Percentiles rank a stretch among this genome's conserved stretches.
phyloP scores from a whole-genome alignment of 2,329 filamentous ascomycete species.

The Chalara sp. region DNA sequence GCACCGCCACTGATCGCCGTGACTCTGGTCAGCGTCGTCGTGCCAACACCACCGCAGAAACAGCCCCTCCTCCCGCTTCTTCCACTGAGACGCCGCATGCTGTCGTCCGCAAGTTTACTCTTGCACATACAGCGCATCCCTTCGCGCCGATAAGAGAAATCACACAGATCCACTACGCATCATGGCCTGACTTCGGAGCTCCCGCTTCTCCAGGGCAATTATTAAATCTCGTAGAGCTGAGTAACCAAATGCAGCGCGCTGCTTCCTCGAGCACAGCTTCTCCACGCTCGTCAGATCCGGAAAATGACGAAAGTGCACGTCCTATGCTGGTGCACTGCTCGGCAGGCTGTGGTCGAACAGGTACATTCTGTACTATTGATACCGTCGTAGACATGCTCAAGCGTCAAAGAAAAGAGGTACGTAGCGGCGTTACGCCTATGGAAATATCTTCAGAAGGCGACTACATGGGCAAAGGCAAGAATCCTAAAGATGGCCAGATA shows the following conservation, averaged over 20 bases:
- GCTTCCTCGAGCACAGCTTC: conserved; percentile 18
- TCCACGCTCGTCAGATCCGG: conserved; percentile 51
- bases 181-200: conserved; percentile 96
- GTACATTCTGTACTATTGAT: conserved; percentile 94
- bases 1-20: conserved; percentile 32
- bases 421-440: conserved; percentile 33
- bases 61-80: conserved; percentile 24
- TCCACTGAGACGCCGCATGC: conserved; percentile 61
- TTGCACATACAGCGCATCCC: conserved; percentile 69
- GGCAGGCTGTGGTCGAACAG: conserved; percentile 90
- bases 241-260: conserved; percentile 64
- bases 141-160: conserved; percentile 87
- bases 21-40: conserved; percentile 38
- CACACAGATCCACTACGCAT: conserved; percentile 87
- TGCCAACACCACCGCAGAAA: conserved; percentile 46
- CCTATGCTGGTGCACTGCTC: conserved; percentile 93
- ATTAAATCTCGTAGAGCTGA: conserved; percentile 82
- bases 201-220: conserved; percentile 85
- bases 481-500: conserved; percentile 4
- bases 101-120: conserved; percentile 77
- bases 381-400: conserved; percentile 95
- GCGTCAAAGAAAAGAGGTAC: conserved; percentile 53
- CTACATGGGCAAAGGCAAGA: conserved; percentile 18
- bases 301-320: conserved; percentile 43
- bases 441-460: conserved; percentile 18